phyloP scores from a whole-genome alignment of 169 alveolate species.

The Babesia ovis region DNA sequence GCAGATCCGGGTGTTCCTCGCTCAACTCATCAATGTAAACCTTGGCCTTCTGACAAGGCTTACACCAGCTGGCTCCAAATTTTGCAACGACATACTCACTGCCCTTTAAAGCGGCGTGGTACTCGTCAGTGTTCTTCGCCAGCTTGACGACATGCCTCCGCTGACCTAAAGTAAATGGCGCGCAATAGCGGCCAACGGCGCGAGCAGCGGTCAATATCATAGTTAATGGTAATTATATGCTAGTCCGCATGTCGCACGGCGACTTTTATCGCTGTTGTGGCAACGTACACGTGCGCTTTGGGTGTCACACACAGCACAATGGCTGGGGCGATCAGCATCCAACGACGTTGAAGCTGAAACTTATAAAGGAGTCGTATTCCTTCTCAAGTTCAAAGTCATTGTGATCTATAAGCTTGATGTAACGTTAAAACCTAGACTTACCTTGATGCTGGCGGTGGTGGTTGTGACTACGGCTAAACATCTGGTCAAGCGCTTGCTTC shows the following conservation, averaged over 20 bases:
- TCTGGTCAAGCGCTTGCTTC: conserved; percentile 11
- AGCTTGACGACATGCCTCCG: conserved; percentile 46
- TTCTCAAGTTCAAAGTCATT: conserved; percentile 9
- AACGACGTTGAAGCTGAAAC: conserved; percentile 34
- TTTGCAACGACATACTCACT: conserved; percentile 71
- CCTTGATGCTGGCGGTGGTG: neutral
- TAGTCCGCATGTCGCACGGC: neutral
- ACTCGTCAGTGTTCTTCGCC: conserved; percentile 69
- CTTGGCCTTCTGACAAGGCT: conserved; percentile 80
- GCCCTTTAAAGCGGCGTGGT: conserved; percentile 58
- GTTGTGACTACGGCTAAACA: conserved; percentile 9
- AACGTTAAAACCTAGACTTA: no score
- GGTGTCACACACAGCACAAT: conserved; percentile 7
- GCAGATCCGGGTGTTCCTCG: conserved; percentile 47
- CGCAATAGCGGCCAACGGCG: conserved; percentile 2
- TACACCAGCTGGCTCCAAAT: conserved; percentile 82
- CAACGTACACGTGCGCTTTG: neutral
- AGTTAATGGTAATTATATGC: neutral
- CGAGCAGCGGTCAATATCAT: conserved; percentile 1
- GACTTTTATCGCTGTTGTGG: neutral
- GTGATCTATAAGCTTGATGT: neutral
- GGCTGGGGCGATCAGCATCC: conserved; percentile 34
- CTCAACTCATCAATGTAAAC: conserved; percentile 69
- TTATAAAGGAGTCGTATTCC: conserved; percentile 31
- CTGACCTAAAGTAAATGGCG: conserved; percentile 18